A percentile compares a stretch with the other conserved stretches of the same genome.
phyloP scores from a whole-genome alignment of 2,329 filamentous ascomycete genomes.

The Cytospora schulzeri region DNA sequence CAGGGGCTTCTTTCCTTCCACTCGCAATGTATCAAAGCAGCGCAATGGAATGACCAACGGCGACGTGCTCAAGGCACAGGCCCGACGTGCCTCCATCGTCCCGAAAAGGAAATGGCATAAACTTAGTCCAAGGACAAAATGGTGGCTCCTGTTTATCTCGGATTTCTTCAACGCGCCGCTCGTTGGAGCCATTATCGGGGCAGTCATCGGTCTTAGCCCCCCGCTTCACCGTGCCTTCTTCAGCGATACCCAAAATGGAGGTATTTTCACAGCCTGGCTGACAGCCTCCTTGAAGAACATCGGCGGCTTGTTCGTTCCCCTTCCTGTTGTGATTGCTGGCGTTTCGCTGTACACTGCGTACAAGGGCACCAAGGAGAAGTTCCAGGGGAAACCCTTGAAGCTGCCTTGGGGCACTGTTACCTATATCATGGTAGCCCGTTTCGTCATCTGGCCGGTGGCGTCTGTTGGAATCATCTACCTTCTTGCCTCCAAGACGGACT shows the following conservation, averaged over 20 bases:
- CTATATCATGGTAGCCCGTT: constrained; percentile 57
- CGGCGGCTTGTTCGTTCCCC: constrained; percentile 63
- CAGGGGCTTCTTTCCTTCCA: constrained; percentile 37
- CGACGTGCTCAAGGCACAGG: not conserved
- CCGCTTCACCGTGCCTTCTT: constrained; percentile 65
- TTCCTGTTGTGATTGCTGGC: constrained; percentile 68
- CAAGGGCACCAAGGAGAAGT: constrained; percentile 42
- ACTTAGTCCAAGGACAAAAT: constrained; percentile 34
- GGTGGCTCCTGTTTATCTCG: constrained; percentile 41
- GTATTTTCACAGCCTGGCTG: constrained; percentile 68
- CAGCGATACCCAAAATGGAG: constrained; percentile 56
- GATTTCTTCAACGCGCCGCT: constrained; percentile 64
- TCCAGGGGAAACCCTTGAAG: constrained; percentile 34
- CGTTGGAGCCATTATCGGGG: constrained; percentile 60
- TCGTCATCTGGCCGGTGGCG: constrained; percentile 61
- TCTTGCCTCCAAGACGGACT: constrained; percentile 53
- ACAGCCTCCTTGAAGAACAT: constrained; percentile 63
- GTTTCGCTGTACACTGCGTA: constrained; percentile 63
- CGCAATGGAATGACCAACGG: not conserved
- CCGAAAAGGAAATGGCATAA: constrained; percentile 34
- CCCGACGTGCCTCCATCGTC: constrained; percentile 32
- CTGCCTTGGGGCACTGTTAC: constrained; percentile 53
- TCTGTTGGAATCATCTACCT: constrained; percentile 58
- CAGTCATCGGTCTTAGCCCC: constrained; percentile 61
- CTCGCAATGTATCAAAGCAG: constrained; percentile 13